Evolutionary conservation across 2,329 filamentous ascomycete species (phyloP).

Genomic region (Aureobasidium namibiae): DNA sequence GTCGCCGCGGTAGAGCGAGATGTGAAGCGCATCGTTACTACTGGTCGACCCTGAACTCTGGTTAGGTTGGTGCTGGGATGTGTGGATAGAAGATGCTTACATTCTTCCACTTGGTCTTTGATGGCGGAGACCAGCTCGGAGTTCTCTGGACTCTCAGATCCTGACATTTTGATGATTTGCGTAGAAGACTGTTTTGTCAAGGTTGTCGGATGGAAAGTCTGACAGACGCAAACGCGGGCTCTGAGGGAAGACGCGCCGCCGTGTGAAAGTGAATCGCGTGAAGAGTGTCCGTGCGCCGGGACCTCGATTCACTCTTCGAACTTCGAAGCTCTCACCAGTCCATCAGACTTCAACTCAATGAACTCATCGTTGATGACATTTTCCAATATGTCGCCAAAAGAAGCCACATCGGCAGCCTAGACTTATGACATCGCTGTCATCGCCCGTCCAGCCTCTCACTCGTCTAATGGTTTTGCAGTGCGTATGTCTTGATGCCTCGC

Average conservation of each 20-base stretch:
- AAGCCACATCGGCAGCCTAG: background rate
- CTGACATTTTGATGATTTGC: conserved; percentile 2
- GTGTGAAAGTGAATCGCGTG: background rate
- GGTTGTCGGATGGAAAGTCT: background rate
- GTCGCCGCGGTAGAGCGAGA: conserved; percentile 50
- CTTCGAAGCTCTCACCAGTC: background rate
- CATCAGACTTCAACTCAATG: background rate
- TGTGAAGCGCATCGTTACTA: conserved; percentile 54
- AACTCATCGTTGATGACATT: background rate
- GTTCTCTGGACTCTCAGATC: conserved; percentile 8
- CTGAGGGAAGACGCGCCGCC: background rate
- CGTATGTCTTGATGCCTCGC: background rate
- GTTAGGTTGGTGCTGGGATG: background rate
- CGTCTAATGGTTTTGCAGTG: background rate
- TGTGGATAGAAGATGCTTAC: background rate
- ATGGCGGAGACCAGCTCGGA: conserved; percentile 10
- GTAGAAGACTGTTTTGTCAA: background rate
- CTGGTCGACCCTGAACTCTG: conserved; percentile 42
- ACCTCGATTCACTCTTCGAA: background rate
- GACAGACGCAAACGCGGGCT: background rate
- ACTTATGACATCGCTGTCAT: no score
- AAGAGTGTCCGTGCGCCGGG: background rate
- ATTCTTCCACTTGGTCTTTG: conserved; percentile 15
- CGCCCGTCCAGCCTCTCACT: no score
- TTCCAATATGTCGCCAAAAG: background rate